These are phyloP conservation scores for Porphyrellus cyaneotinctus DNA, from an alignment of 768 basidiomycete species.

Conservation along the genomic window DNA sequence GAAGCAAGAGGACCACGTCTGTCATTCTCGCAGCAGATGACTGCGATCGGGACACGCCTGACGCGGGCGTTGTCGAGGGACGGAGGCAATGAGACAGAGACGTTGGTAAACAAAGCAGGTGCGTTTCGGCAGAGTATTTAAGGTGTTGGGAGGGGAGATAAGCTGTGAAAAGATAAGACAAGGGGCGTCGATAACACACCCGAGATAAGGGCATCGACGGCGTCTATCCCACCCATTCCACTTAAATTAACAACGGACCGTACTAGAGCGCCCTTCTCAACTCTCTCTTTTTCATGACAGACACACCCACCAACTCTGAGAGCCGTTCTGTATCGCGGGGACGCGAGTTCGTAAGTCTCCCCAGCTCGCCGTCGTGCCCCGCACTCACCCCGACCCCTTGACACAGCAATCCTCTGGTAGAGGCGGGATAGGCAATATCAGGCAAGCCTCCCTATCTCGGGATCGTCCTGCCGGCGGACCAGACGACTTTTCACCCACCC, in stretches of 20 bases:
- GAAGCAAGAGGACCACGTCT: constrained; percentile 6
- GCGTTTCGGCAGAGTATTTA: constrained; percentile 4
- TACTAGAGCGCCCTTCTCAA: too few species aligned
- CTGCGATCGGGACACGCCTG: constrained; percentile 18
- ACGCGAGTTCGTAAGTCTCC: constrained; percentile 53
- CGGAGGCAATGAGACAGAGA: constrained; percentile 1
- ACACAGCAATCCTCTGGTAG: constrained; percentile 56
- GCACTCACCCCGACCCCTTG: neutral
- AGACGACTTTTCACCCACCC: constrained; percentile 50
- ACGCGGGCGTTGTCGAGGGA: constrained; percentile 13
- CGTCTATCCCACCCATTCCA: neutral
- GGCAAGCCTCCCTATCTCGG: constrained; percentile 42
- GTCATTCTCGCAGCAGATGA: constrained; percentile 16
- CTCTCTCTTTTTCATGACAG: constrained; percentile 21
- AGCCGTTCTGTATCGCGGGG: constrained; percentile 54
- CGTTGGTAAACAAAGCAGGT: constrained; percentile 17
- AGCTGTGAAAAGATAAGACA: constrained; percentile 18
- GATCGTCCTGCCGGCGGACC: constrained; percentile 44
- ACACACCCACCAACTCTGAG: constrained; percentile 22
- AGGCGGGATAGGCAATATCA: constrained; percentile 69
- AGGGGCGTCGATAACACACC: constrained; percentile 11
- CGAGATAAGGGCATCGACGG: constrained; percentile 12
- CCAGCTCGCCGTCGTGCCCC: neutral
- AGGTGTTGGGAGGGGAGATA: constrained; percentile 11
- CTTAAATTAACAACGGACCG: too few species aligned